Base-by-base conservation (phyloP, 371 early-diverging fungal genomes). In the Entomophthora muscae region DNA sequence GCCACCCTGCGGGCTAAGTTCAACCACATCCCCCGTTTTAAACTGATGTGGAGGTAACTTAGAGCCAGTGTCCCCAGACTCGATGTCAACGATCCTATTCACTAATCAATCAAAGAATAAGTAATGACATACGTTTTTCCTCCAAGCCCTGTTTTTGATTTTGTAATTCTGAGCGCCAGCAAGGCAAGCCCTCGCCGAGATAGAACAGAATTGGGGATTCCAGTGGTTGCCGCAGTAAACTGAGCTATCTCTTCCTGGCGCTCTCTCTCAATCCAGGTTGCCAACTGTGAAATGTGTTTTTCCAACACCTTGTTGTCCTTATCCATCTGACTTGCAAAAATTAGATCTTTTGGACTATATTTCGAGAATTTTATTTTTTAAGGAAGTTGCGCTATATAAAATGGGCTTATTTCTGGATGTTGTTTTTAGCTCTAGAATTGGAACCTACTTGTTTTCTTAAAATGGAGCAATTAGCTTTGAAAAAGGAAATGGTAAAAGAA, bases 21-120 rank as follows among this genome's bases (percentile, higher is more conserved):
- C 24, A 7, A 61, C 88, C 63, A 90, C 84, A 70, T 90, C 89
- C 27, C 89, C 89, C 0, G 83, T 75, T 2, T 80, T 73, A 28
- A 90, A 72, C 61, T 77, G 75, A 67, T 86, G 84, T 0, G 85
- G 65, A 0, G 86, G 86, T 21, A 89, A 75, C 17, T 23, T 29
- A 2, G 17, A n/a, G 23, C 28, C 57, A 12, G 3, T 13, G 23
- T 54, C 52, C 2, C 30, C 29, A 28, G 57, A 57, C 42, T 52
- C 65, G 5, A 65, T 30, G 24, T 65, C 65, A 2, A 65, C 28
- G 12, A 65, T 23, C n/a, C 57, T 65, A 26, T 29, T 29, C 42
- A 10, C 17, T 5, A 17, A 17, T 42, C 17, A 42, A 10, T 5
- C 42, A 5, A 42, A 10, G 5, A 42, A 42, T 42, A 42, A 42